These are phyloP conservation scores for Wickerhamiella lipophila DNA, from an alignment of 805 yeast species.

Conservation along the genomic window DNA sequence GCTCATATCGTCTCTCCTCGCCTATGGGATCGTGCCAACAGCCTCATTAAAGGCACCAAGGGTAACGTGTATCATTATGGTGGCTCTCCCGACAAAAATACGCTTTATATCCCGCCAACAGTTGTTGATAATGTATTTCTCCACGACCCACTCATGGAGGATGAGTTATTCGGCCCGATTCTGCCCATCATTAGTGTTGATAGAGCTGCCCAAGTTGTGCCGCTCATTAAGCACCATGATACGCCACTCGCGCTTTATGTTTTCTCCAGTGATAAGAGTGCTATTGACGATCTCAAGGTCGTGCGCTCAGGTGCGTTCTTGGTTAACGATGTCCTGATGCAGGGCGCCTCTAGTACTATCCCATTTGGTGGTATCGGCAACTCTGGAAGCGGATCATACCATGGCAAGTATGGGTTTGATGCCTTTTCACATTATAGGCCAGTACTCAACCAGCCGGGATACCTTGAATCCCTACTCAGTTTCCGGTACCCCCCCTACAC, in stretches of 20 bases:
- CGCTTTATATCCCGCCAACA: constrained; percentile 59
- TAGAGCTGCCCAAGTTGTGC: constrained; percentile 23
- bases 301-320: constrained; percentile 63
- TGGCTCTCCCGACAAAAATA: constrained; percentile 26
- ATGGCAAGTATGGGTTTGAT: constrained; percentile 55
- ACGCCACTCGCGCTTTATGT: constrained; percentile 74
- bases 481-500: constrained; percentile 56
- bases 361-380: constrained; percentile 93
- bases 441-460: constrained; percentile 47
- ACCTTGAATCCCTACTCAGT: constrained; percentile 45
- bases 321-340: constrained; percentile 60
- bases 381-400: constrained; percentile 76
- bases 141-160: constrained; percentile 59
- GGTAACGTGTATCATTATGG: constrained; percentile 22
- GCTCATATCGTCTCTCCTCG: constrained; percentile 51
- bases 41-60: constrained; percentile 30
- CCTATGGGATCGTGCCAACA: constrained; percentile 38
- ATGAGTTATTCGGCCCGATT: constrained; percentile 76
- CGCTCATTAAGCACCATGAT: constrained; percentile 37
- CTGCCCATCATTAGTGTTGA: constrained; percentile 55
- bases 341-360: constrained; percentile 50
- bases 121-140: constrained; percentile 47
- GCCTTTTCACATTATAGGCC: constrained; percentile 71
- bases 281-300: constrained; percentile 37
- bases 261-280: constrained; percentile 39